phyloP scores from a whole-genome alignment of 2,329 filamentous ascomycete species.

The Microcyclospora tardicrescens region DNA sequence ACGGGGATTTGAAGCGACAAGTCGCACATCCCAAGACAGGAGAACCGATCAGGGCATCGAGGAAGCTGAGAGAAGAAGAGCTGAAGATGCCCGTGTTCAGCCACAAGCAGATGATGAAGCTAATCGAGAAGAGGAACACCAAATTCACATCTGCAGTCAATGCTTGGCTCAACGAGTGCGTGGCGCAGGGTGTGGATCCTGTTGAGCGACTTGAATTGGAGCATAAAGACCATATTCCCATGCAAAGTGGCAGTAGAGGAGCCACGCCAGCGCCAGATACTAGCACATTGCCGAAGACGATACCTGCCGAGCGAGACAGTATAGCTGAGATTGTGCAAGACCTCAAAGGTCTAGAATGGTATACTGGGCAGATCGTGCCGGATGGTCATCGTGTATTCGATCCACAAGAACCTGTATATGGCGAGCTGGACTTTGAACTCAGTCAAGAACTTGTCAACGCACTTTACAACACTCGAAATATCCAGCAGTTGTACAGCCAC shows the following conservation, averaged over 20 bases:
- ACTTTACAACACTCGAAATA: slow-evolving; percentile 79
- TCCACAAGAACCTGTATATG: slow-evolving; percentile 66
- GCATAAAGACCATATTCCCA: slow-evolving; percentile 50
- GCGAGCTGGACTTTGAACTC: slow-evolving; percentile 70
- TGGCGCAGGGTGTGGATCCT: slow-evolving; percentile 51
- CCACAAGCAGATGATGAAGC: slow-evolving; percentile 75
- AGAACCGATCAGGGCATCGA: slow-evolving; percentile 53
- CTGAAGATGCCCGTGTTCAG: slow-evolving; percentile 86
- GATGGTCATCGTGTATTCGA: slow-evolving; percentile 88
- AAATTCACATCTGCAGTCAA: slow-evolving; percentile 72
- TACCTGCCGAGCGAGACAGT: slow-evolving; percentile 65
- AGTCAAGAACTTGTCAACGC: slow-evolving; percentile 93
- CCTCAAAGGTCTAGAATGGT: slow-evolving; percentile 73
- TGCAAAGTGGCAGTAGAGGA: slow-evolving; percentile 35
- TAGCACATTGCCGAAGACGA: slow-evolving; percentile 48
- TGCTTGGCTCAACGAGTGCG: slow-evolving; percentile 62
- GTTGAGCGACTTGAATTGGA: slow-evolving; percentile 50
- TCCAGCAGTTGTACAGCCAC: slow-evolving; percentile 77
- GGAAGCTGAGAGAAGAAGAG: slow-evolving; percentile 61
- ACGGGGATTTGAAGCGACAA: slow-evolving; percentile 78
- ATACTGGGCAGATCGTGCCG: slow-evolving; percentile 82
- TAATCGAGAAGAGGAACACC: slow-evolving; percentile 80
- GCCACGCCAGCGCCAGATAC: slow-evolving; percentile 29
- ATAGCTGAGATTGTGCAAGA: slow-evolving; percentile 78
- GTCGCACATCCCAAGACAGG: slow-evolving; percentile 60